Evolutionary conservation across 2,329 filamentous ascomycete species (phyloP).

Genomic region (Xylaria sp.): DNA sequence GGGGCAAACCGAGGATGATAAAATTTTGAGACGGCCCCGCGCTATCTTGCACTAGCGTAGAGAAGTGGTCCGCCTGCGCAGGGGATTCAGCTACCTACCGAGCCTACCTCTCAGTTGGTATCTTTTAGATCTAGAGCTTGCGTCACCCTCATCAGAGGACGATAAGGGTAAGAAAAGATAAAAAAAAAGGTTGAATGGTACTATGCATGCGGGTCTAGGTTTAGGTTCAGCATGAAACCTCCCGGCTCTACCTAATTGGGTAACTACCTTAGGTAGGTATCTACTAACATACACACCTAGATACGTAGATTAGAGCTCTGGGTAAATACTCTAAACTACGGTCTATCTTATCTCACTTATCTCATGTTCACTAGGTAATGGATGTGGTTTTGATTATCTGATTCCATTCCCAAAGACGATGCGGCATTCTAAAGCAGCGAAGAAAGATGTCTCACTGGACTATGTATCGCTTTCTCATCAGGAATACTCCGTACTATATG

Average conservation of each 20-base stretch:
- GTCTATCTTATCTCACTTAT: constrained; percentile 1
- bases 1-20: constrained; percentile 27
- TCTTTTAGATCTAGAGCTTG: constrained; percentile 22
- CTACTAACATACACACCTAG: no score
- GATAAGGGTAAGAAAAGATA: not conserved
- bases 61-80: not conserved
- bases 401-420: not conserved
- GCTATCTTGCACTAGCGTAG: constrained; percentile 12
- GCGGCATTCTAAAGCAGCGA: no score
- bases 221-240: not conserved
- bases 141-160: constrained; percentile 4
- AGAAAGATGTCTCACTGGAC: constrained; percentile 13
- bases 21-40: constrained; percentile 32
- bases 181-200: not conserved
- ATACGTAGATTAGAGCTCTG: no score
- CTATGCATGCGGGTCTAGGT: not conserved
- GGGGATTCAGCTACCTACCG: constrained; percentile 7
- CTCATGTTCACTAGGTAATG: not conserved
- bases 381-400: not conserved
- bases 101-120: not conserved
- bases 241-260: no score
- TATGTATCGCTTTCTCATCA: constrained; percentile 1
- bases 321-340: no score
- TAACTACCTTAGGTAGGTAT: no score
- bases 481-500: constrained; percentile 4